A percentile compares a stretch with the other conserved stretches of the same genome.
Evolutionary conservation across 441 rosid species (phyloP).

Genomic region (Adansonia madagascariensis): DNA sequence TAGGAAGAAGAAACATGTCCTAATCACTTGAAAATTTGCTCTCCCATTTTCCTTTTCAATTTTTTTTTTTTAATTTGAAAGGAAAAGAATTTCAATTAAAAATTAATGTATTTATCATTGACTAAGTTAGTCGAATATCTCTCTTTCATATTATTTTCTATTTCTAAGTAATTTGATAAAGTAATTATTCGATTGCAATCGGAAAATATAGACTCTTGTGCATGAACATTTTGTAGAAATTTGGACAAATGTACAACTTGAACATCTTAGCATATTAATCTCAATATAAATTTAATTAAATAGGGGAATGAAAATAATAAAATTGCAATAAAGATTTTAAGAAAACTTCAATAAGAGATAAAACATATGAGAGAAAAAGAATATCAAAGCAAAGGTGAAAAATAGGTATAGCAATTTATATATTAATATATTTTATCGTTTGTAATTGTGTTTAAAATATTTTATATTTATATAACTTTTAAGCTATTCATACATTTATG

Average conservation of each 20-base stretch:
- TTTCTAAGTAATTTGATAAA: background rate
- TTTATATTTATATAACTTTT: too few species aligned
- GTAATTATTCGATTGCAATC: background rate
- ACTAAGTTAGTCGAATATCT: background rate
- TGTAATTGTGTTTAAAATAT: too few species aligned
- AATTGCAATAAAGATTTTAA: too few species aligned
- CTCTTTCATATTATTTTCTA: background rate
- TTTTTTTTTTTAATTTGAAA: background rate
- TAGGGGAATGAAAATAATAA: too few species aligned
- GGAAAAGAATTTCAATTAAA: too few species aligned
- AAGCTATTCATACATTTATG: too few species aligned
- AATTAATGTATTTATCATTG: background rate
- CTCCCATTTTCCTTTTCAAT: too few species aligned
- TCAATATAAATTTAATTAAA: too few species aligned
- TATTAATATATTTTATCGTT: too few species aligned
- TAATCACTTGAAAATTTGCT: background rate
- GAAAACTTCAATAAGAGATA: too few species aligned
- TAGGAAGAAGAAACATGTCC: background rate
- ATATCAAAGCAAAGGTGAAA: background rate
- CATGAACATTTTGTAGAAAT: background rate
- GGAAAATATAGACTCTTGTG: background rate
- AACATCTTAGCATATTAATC: background rate
- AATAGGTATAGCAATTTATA: too few species aligned
- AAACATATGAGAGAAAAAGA: background rate
- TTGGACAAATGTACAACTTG: background rate